Evolutionary conservation across 768 basidiomycete genomes (phyloP), one percentile per base, ranked within the genome.

Genomic region (Mycena floridula): DNA sequence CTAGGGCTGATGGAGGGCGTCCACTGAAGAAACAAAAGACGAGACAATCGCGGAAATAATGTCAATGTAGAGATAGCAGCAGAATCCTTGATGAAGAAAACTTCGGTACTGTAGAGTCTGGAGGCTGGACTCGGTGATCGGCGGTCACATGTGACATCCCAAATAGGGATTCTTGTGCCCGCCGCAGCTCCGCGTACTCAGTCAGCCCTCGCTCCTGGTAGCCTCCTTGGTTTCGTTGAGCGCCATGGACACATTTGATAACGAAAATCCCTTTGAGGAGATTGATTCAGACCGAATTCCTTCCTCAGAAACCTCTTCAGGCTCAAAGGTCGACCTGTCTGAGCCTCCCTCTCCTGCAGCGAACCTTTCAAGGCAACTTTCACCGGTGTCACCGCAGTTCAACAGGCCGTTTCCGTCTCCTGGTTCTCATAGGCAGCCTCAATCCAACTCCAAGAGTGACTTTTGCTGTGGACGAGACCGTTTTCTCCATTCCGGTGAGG

Each of bases 401-500:
- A 66, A 61, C 41, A 67, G 71, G 8, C 74, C 74, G 24, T 77
- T 81, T 53, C 73, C 81, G 8, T 78, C 85, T 5, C 66, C 73
- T 13, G 79, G 74, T 13, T 70, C 79, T 2, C 77, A 77, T 47
- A 73, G 68, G 44, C 72, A 75, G 25, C 65, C 74, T 4, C 71
- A 70, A 42, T 60, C 71, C 47, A 65, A 70, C n/a, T 70, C 66
- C 64, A 90, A 87, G 73, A 81, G 65, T 25, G 86, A 89, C 60
- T 87, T 82, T 54, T 90, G 88, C 58, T 90, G 88, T 54, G 62
- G 70, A 21, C 72, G 83, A 47, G 89, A 92, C 58, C 74, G 77
- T 54, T 81, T 81, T 61, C 57, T 92, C 49, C 89, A 92, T 63
- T 84, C 81, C 0, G 87, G 85, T 38, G 87, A 90, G 36, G 88